phyloP scores from a whole-genome alignment of 2,329 filamentous ascomycete species.

The Fusarium poae region DNA sequence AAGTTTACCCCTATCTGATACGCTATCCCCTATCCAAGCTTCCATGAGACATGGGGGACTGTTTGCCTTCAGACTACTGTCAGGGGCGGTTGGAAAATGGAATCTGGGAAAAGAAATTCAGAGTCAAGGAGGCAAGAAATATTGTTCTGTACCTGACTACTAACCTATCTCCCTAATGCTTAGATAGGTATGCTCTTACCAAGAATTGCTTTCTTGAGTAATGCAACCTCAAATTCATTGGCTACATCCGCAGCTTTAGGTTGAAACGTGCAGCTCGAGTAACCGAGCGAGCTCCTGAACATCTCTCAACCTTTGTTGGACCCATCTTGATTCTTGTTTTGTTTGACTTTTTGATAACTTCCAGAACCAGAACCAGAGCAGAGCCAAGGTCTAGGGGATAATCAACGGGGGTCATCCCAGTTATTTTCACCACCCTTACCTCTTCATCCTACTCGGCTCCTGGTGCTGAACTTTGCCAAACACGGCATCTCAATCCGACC shows the following conservation, averaged over 20 bases:
- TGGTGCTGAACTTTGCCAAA: slow-evolving; percentile 33
- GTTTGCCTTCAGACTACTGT: slow-evolving; percentile 16
- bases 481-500: slow-evolving; percentile 38
- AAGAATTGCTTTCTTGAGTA: slow-evolving; percentile 17
- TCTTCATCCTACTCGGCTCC: slow-evolving; percentile 20
- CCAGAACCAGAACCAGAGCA: slow-evolving; percentile 17
- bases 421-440: slow-evolving; percentile 37
- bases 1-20: slow-evolving; percentile 42
- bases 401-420: slow-evolving; percentile 46
- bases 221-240: slow-evolving; percentile 15
- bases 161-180: background rate
- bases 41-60: slow-evolving; percentile 25
- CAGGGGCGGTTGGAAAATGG: slow-evolving; percentile 37
- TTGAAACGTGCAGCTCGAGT: slow-evolving; percentile 35
- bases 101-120: slow-evolving; percentile 14
- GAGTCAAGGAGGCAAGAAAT: slow-evolving; percentile 13
- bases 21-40: slow-evolving; percentile 43
- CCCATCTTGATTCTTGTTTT: slow-evolving; percentile 34
- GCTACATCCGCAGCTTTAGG: slow-evolving; percentile 30
- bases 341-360: slow-evolving; percentile 39
- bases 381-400: slow-evolving; percentile 33
- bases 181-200: background rate
- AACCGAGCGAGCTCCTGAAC: slow-evolving; percentile 1
- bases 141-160: slow-evolving; percentile 22
- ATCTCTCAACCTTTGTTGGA: slow-evolving; percentile 27